A percentile compares a stretch with the other conserved stretches of the same genome.
Conservation (phyloP, 495 filamentous ascomycete genomes). For the Penicillium turbatum region DNA sequence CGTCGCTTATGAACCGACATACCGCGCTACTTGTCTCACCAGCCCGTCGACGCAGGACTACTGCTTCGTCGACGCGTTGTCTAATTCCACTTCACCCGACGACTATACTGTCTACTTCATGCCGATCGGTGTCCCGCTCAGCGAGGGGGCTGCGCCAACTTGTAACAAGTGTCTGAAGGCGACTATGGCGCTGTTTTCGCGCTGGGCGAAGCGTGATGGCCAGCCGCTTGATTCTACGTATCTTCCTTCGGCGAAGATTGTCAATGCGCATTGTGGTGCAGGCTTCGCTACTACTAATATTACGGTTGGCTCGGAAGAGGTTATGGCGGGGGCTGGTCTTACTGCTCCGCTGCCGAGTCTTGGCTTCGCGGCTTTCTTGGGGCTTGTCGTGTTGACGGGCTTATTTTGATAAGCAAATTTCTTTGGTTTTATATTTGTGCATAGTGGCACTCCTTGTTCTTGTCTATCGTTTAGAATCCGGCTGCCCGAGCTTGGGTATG, state of each 20-base stretch:
- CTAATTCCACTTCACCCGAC: slow-evolving; percentile 60
- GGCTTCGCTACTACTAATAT: slow-evolving; percentile 58
- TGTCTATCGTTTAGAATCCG: slow-evolving; percentile 5
- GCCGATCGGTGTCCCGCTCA: slow-evolving; percentile 68
- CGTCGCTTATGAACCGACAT: slow-evolving; percentile 68
- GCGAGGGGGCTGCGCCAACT: slow-evolving; percentile 56
- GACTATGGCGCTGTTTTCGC: slow-evolving; percentile 65
- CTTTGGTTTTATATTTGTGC: background rate
- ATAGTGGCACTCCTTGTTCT: slow-evolving; percentile 7
- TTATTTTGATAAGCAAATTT: background rate
- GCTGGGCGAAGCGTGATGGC: slow-evolving; percentile 53
- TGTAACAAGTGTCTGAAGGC: slow-evolving; percentile 65
- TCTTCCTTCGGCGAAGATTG: slow-evolving; percentile 54
- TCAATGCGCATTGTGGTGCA: slow-evolving; percentile 63
- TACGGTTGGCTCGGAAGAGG: slow-evolving; percentile 33
- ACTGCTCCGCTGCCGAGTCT: slow-evolving; percentile 1
- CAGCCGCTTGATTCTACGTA: slow-evolving; percentile 59
- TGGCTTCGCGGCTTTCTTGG: background rate
- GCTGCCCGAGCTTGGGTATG: slow-evolving; percentile 3
- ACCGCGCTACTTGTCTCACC: slow-evolving; percentile 74
- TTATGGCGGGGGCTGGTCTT: slow-evolving; percentile 14
- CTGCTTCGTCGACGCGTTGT: slow-evolving; percentile 79
- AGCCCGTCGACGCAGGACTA: slow-evolving; percentile 37
- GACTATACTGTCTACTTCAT: slow-evolving; percentile 80
- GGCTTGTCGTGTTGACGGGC: background rate